Evolutionary conservation across 176 grass and related monocot species (phyloP), one percentile per base, ranked within the genome.

Genomic region (Areca catechu): DNA sequence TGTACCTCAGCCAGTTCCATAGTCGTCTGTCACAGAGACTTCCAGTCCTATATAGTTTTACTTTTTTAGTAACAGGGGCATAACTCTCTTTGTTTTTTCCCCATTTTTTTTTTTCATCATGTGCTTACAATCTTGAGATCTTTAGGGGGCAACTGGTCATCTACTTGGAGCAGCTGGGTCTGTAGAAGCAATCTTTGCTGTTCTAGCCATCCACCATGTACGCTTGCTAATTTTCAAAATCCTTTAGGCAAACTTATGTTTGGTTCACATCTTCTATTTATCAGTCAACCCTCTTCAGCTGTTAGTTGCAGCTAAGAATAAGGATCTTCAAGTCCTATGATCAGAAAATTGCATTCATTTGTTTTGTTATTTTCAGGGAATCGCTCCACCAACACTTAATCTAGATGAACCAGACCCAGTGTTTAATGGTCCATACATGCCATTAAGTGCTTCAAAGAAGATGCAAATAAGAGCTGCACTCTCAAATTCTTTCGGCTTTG

Each of bases 401-500:
- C 62, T 43, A 43, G 34, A 43, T 14, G 34, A 43, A 12, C 34
- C 34, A 12, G 34, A 43, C 10, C 34, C 34, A 43, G 10, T 43
- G 12, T 43, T 43, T 43, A 43, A 43, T 43, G 34, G 34, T 43
- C 2, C 34, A 43, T 96, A 82, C 70, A 76, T 73, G 63, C 92
- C 92, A 21, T 21, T 85, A 49, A 16, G 29, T 24, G 22, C 76
- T 10, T n/a, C 80, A 7, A 91, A 78, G 80, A 88, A 72, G 79
- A 82, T 77, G 77, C 65, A 61, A 27, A 91, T 88, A 57, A 75
- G 78, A 73, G 92, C 78, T 0, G 86, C 75, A 29, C 77, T 97
- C 51, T 91, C 92, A 1, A 97, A 97, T 25, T 97, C 92, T 4
- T 97, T 91, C 17, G 86, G 92, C 15, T 97, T 91, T 21, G 92